Evolutionary conservation across 1,284 basidiomycete genomes (phyloP).

Genomic region (Albatrellus sp.): DNA sequence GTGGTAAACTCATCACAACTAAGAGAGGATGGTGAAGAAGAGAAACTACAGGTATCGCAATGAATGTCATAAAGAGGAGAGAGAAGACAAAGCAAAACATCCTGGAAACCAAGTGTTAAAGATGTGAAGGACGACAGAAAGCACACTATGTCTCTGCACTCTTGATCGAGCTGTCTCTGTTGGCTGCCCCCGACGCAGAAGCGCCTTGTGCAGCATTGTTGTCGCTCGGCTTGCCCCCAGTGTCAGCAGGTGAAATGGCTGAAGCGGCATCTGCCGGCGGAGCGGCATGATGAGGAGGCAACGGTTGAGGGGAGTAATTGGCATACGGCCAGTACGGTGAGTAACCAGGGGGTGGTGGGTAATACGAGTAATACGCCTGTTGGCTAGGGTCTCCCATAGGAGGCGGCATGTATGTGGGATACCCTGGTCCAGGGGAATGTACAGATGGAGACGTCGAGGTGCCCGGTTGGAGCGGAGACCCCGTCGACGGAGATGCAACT

Average conservation of each 20-base stretch:
- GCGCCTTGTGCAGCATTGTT: not conserved
- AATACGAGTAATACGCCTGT: slow-evolving; percentile 11
- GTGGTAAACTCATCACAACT: no score
- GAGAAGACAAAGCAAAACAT: no score
- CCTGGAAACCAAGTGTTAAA: no score
- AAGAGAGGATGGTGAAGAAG: no score
- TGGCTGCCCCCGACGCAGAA: no score
- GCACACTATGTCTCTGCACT: no score
- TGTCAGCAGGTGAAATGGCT: not conserved
- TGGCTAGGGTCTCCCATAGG: not conserved
- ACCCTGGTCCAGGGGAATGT: not conserved
- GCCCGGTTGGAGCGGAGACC: not conserved
- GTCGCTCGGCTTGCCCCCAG: not conserved
- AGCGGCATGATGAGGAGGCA: slow-evolving; percentile 1
- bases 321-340: slow-evolving; percentile 16
- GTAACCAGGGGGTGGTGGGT: slow-evolving; percentile 13
- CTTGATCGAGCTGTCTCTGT: no score
- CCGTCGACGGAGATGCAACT: not conserved
- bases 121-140: no score
- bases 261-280: not conserved
- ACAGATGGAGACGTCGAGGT: not conserved
- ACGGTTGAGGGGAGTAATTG: slow-evolving; percentile 13
- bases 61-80: no score
- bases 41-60: no score
- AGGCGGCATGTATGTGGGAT: slow-evolving; percentile 1